Base-by-base conservation (phyloP, 2,329 filamentous ascomycete genomes). In the Penicillium polonicum region DNA sequence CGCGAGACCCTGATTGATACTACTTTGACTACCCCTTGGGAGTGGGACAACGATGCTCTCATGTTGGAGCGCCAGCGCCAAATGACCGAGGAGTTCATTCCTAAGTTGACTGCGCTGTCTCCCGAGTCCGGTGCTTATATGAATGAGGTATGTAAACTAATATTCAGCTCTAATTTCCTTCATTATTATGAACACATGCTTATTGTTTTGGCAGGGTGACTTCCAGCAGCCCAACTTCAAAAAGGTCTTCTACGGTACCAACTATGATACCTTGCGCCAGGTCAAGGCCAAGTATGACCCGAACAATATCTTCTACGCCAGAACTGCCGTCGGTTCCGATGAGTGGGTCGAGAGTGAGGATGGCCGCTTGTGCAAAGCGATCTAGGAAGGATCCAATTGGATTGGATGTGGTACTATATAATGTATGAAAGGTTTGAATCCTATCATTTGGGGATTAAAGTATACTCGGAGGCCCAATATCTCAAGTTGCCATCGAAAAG, bases 211-310 rank as follows among this genome's bases (percentile, higher is more conserved):
- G 2, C 25, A 57, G 55, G 73, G 64, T 19, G 69, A 75, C 39
- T 71, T 70, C 54, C 65, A 67, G 17, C 70, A 77, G 59, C 70
- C 73, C 2, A 60, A 74, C 55, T 76, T 68, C 55, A 67, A 76
- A 55, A 52, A 65, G 9, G 68, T 67, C 4, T 78, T 77, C 54
- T 78, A 72, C 59, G 75, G 76, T 3, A 52, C 58, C 5, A 77
- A 76, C 48, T 77, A 78, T 50, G 60, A 65, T 7, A 61, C 58
- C 2, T 59, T 77, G 23, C 60, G 68, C 25, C 33, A 57, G 17
- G 70, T 78, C 57, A 78, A 78, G 67, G 57, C 68, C 5, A 71
- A 72, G 55, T 77, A 74, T 52, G 76, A 78, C 57, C 73, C 74
- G 15, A 48, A 70, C 5, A 62, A 70, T 50, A 41, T 75, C 25